Base-by-base conservation (phyloP, 352 stramenopile genomes). In the Phytophthora meadii region DNA sequence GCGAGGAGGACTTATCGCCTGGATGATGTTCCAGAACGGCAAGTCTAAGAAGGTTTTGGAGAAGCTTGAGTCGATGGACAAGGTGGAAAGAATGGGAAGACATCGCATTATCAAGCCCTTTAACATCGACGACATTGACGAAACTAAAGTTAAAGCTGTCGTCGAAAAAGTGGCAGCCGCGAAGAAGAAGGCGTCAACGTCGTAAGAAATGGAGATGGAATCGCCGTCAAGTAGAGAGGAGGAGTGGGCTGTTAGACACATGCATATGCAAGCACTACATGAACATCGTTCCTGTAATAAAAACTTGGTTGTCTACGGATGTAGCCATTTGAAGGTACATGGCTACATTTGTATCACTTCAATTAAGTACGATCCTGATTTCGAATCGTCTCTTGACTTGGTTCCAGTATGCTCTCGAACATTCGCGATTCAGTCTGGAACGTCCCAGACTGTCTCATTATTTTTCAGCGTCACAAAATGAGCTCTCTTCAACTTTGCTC, bases 401-500 rank as follows among this genome's bases (percentile, higher is more conserved):
- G 3, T 28, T 34, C 51, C 22, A 54, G 11, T 69, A 62, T 60
- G 37, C 37, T 72, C 57, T 72, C 7, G 57, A 72, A 68, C 11
- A 45, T 72, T 72, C 64, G 64, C 28, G 64, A 63, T 24, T 10
- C 8, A 7, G 2, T 72, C 37, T 68, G 17, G 57, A 72, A 63
- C 48, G 17, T 66, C 47, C 28, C 27, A 41, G 59, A 61, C 47
- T 66, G 28, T 59, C 53, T 34, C 58, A 59, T 5, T 1, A 19
- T 22, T 22, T 36, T 32, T 8, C 40, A 50, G 8, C 27, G 27
- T 30, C 27, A 30, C 27, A 30, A 30, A 30, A 30, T 30, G 27
- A 30, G 27, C 4, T 25, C 56, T 55, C 64, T 72, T 72, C 64
- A 72, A 72, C 50, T 15, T 57, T 5, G 1, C 14, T 77, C 69